Conservation (phyloP, 2,329 filamentous ascomycete genomes). For the Colletotrichum lupini region DNA sequence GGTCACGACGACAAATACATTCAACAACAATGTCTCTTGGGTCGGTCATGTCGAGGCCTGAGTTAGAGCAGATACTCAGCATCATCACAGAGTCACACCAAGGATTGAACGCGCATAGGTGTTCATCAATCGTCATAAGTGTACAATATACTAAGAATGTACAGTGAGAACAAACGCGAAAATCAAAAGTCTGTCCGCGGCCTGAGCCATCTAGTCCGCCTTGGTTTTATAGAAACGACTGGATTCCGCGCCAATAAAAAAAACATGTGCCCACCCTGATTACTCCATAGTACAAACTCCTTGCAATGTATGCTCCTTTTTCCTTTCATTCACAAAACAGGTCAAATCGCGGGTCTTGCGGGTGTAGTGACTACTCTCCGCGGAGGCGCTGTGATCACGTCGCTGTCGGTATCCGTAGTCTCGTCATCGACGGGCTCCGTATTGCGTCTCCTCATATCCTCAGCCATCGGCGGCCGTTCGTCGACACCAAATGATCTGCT, state of each 20-base stretch:
- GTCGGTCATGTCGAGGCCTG: too few species aligned
- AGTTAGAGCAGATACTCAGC: not conserved
- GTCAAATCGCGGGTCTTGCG: not conserved
- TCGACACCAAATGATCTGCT: constrained; percentile 29
- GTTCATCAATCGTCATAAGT: constrained; percentile 22
- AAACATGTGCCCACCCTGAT: not conserved
- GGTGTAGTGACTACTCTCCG: constrained; percentile 32
- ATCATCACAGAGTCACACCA: not conserved
- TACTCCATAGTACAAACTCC: constrained; percentile 30
- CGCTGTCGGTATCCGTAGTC: constrained; percentile 17
- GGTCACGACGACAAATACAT: too few species aligned
- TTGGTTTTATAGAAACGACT: constrained; percentile 10
- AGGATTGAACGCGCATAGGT: not conserved
- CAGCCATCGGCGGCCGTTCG: not conserved
- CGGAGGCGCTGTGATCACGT: constrained; percentile 7
- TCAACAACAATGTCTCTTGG: not conserved
- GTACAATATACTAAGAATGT: constrained; percentile 28
- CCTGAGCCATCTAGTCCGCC: constrained; percentile 24
- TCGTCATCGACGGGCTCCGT: constrained; percentile 34
- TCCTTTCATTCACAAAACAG: not conserved
- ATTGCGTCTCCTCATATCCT: constrained; percentile 29
- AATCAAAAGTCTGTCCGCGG: constrained; percentile 9
- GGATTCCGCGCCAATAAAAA: constrained; percentile 8
- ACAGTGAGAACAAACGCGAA: constrained; percentile 19
- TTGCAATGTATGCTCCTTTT: not conserved